Base-by-base conservation (phyloP, 208 protist species). In the Acanthamoeba culbertsoni region DNA sequence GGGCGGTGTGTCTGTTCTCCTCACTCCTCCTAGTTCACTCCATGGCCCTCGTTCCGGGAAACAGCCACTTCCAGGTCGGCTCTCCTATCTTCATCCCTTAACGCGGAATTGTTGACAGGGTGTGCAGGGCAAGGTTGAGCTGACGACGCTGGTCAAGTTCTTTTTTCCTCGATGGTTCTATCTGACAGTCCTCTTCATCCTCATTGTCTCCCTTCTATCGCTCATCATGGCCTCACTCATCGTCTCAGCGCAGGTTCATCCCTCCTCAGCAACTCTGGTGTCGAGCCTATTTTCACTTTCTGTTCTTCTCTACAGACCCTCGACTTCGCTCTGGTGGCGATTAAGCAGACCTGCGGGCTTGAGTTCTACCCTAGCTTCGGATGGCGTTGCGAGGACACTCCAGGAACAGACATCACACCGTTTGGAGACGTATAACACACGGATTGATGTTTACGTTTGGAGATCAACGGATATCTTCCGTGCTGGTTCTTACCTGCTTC, bases 101-200 rank as follows among this genome's bases (percentile, higher is more conserved):
- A n/a, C n/a, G n/a, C n/a, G n/a, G n/a, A n/a, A n/a, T n/a, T n/a
- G n/a, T n/a, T n/a, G n/a, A n/a, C n/a, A n/a, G 31, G 31, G 42
- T 4, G 71, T 18, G 71, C 71, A 82, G 71, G 71, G 71, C 71
- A 82, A 82, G 71, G 71, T 82, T 35, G 71, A 82, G 71, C 20
- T 82, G 71, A 82, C 71, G 71, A 82, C 71, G 37, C n/a, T 82
- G 37, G 71, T 82, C 42, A 82, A 82, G 71, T 82, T 82, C 71
- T 82, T 82, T 26, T 82, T 82, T 43, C 71, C 71, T 16, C 71
- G 71, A 1, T 82, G 71, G 71, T 82, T 82, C 43, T 82, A 82
- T 43, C 43, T 55, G 42, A 35, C 7, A 20, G 43, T 53, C 20
- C 42, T 82, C 42, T 23, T 82, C 71, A 82, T 82, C 71, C 71